Evolutionary conservation across 805 yeast species (phyloP), one percentile per base, ranked within the genome.

Genomic region (Metschnikowia cubensis): DNA sequence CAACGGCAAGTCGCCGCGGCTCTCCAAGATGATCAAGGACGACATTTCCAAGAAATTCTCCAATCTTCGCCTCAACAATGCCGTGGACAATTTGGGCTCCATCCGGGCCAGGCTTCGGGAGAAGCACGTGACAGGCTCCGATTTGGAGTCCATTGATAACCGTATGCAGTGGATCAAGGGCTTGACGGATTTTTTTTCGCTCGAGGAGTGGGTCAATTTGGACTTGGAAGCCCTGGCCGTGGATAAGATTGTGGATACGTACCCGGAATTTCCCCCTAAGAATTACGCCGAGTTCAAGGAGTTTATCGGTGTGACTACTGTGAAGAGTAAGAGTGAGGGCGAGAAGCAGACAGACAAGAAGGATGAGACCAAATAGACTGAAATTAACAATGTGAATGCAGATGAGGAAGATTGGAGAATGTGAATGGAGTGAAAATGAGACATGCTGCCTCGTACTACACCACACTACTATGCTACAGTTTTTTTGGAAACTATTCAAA

Each of bases 1-100:
- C 11, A 87, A 87, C 64, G 95, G 96, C 3, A 80, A 83, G 58
- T 84, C 91, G 2, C 96, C 96, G 0, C 68, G 94, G 48, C 75
- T 88, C 58, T 84, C 89, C 46, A 75, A 76, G 53, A 55, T 72
- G 47, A 71, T 74, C 50, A 73, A 72, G 54, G 76, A 80, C 50
- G 68, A 80, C 35, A 83, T 88, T 48, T 78, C 84, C 20, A 74
- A 77, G 49, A 72, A 70, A 48, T 70, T 73, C 43, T 64, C 66
- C 29, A 70, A 62, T 15, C 55, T 68, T n/a, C 77, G 78, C 55
- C 69, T 88, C 35, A 83, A 79, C 46, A 70, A 66, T 21, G 88
- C 89, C 0, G 80, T 86, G 29, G 78, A 71, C 20, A 84, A 81
- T 57, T 74, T 86, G 60, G 85, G 85, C 1, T 59, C 70, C 41